Evolutionary conservation across 1,284 basidiomycete genomes (phyloP).

Genomic region (Erythrobasidium hasegawianum): DNA sequence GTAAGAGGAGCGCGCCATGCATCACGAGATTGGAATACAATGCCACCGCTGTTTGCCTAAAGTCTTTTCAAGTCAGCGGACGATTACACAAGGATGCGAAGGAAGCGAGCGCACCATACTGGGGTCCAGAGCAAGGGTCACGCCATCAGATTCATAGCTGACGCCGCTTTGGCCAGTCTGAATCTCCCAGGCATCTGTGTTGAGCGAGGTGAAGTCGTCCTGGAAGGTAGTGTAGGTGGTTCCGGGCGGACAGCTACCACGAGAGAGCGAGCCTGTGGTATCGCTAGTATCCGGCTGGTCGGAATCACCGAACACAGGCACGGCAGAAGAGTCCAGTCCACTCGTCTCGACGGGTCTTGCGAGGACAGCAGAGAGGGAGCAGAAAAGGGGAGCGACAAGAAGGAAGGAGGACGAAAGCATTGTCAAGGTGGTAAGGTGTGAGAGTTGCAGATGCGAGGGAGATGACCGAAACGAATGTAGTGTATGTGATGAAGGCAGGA

Average conservation of each 20-base stretch:
- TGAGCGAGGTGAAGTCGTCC: slow-evolving; percentile 2
- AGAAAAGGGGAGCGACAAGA: too few relatives aligned
- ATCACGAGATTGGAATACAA: background rate
- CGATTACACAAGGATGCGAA: too few relatives aligned
- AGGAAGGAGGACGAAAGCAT: too few relatives aligned
- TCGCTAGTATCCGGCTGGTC: background rate
- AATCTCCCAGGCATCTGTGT: background rate
- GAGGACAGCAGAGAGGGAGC: too few relatives aligned
- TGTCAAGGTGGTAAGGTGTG: too few relatives aligned
- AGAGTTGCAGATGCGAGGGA: too few relatives aligned
- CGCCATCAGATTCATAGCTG: background rate
- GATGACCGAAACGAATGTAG: too few relatives aligned
- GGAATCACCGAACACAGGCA: too few relatives aligned
- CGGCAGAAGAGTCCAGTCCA: too few relatives aligned
- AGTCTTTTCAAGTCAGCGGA: too few relatives aligned
- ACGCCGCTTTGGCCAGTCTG: background rate
- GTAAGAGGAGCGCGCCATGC: background rate
- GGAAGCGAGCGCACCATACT: background rate
- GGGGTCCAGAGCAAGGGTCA: background rate
- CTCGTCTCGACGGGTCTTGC: too few relatives aligned
- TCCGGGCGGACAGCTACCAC: background rate
- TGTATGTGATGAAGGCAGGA: too few relatives aligned
- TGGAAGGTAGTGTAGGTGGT: background rate
- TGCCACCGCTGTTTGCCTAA: background rate
- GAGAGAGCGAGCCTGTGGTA: background rate